Evolutionary conservation across 2,329 filamentous ascomycete species (phyloP), one percentile per base, ranked within the genome.

Genomic region (Cladophialophora exuberans): DNA sequence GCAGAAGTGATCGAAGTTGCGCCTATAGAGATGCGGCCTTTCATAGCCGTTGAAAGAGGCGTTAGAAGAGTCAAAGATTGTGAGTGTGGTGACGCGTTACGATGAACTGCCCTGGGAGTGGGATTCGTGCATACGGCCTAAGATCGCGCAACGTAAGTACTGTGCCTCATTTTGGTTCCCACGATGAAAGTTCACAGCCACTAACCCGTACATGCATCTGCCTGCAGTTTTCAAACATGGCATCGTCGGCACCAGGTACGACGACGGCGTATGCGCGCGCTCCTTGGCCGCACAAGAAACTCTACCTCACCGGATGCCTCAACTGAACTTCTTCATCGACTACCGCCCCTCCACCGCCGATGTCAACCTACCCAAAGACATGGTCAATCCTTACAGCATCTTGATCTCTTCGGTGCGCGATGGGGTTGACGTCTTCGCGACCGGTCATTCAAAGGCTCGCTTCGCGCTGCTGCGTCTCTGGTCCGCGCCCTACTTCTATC

Each of bases 151-250:
- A n/a, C 62, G 65, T 68, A 63, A 64, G 62, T 56, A 23, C 7
- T 26, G 4, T 3, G 23, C 4, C 13, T 13, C 22, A 25, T 18
- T 22, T 38, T 28, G 20, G n/a, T n/a, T n/a, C n/a, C n/a, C n/a
- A n/a, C n/a, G n/a, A n/a, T n/a, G n/a, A n/a, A n/a, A n/a, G n/a
- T n/a, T n/a, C n/a, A 11, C 11, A 6, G 17, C 18, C 23, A 11
- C 13, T 22, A 3, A 28, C 10, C 22, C 26, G 18, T 38, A 26
- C 42, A 33, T 20, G 13, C 26, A 41, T 23, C 11, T 23, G n/a
- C 23, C 10, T 9, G 2, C 44, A 75, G 72, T 79, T 9, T 79
- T 77, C 65, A 72, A 73, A 58, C 72, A 74, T 13, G 77, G 77
- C 45, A 64, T 79, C 30, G 71, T 80, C 47, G 65, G 64, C 26